Evolutionary conservation across 1,284 basidiomycete genomes (phyloP).

Genomic region (Papiliotrema nemorosa): DNA sequence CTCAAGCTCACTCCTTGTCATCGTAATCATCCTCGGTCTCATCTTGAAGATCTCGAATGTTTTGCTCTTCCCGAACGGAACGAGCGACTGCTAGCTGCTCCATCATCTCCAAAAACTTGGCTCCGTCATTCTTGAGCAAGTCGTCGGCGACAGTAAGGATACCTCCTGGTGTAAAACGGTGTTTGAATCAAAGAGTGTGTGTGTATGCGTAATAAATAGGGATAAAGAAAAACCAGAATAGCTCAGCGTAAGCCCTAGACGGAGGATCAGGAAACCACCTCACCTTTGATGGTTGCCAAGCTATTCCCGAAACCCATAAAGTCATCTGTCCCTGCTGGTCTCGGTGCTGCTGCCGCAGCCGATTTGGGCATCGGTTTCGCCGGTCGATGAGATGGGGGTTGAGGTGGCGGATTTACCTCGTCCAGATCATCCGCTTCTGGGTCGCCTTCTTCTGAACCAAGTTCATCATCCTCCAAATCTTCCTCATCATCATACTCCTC

Average conservation of each 20-base stretch:
- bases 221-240: constrained; percentile 14
- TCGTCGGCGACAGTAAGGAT: constrained; percentile 99
- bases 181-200: constrained; percentile 6
- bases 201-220: constrained; percentile 8
- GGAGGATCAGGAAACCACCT: constrained; percentile 36
- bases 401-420: constrained; percentile 47
- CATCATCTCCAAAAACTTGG: constrained; percentile 99
- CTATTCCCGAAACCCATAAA: constrained; percentile 74
- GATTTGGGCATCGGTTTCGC: constrained; percentile 35
- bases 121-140: constrained; percentile 94
- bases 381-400: constrained; percentile 42
- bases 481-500: constrained; percentile 47
- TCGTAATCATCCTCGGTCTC: constrained; percentile 58
- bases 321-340: constrained; percentile 55
- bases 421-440: constrained; percentile 65
- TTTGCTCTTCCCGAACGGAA: constrained; percentile 85
- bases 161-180: constrained; percentile 61
- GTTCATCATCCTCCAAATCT: constrained; percentile 54
- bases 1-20: constrained; percentile 50
- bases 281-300: constrained; percentile 79
- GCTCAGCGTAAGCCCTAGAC: constrained; percentile 39
- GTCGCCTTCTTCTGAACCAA: constrained; percentile 57
- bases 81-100: constrained; percentile 94
- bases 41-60: constrained; percentile 60
- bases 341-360: constrained; percentile 18